These are phyloP conservation scores for Paramecium biaurelia DNA, from an alignment of 73 alveolate genomes.

Conservation along the genomic window DNA sequence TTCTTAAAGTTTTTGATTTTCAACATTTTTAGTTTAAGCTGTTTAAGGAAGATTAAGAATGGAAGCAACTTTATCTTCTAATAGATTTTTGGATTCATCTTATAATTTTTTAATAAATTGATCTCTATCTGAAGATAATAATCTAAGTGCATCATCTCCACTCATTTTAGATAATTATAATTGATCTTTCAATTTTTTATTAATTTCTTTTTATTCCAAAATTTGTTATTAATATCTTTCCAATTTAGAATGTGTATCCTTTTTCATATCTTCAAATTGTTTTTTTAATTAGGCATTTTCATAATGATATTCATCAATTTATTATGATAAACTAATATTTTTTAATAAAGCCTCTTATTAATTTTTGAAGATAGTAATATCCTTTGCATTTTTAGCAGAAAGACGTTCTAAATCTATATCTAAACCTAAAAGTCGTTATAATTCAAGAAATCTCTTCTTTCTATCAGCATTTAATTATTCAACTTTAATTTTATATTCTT, in stretches of 20 bases:
- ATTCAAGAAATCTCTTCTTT: neutral
- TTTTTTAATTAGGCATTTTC: neutral
- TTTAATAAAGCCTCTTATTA: slow-evolving; percentile 28
- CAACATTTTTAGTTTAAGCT: neutral
- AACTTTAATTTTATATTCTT: neutral
- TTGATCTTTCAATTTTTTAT: slow-evolving; percentile 39
- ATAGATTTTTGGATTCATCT: slow-evolving; percentile 35
- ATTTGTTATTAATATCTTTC: slow-evolving; percentile 19
- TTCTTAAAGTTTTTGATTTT: neutral
- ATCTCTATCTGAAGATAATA: slow-evolving; percentile 39
- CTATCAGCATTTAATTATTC: neutral
- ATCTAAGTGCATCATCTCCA: slow-evolving; percentile 44
- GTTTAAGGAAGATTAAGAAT: slow-evolving; percentile 40
- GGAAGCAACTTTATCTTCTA: slow-evolving; percentile 43
- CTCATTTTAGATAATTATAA: slow-evolving; percentile 23
- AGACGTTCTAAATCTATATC: slow-evolving; percentile 54
- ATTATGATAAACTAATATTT: neutral
- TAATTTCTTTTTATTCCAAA: slow-evolving; percentile 5
- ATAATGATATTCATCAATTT: slow-evolving; percentile 4
- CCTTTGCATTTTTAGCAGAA: slow-evolving; percentile 42
- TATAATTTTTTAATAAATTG: neutral
- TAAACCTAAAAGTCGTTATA: slow-evolving; percentile 46
- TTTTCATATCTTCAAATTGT: neutral
- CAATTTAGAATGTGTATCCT: neutral
- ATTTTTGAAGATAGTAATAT: neutral